A percentile compares a stretch with the other conserved stretches of the same genome.
Conservation (phyloP, 495 filamentous ascomycete species). For the Margaritispora aquatica region DNA sequence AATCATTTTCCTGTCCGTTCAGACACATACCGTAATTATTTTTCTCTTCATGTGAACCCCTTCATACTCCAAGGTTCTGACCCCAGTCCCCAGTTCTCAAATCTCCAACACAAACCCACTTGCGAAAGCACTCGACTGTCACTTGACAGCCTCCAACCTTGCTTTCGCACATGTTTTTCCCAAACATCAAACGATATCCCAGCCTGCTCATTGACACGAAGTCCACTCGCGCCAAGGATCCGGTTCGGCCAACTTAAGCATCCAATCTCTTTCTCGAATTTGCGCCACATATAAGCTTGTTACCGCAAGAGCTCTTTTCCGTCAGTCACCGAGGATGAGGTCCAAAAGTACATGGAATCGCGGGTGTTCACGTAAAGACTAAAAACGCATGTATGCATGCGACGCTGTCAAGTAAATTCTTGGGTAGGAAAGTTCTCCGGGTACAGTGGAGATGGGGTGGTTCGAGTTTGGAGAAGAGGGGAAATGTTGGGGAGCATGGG, state of each 20-base stretch:
- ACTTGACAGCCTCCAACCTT: neutral
- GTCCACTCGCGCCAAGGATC: neutral
- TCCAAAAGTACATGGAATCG: neutral
- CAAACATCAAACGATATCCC: neutral
- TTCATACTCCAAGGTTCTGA: neutral
- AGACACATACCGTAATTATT: neutral
- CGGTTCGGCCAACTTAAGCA: neutral
- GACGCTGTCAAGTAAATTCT: neutral
- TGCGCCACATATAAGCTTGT: neutral
- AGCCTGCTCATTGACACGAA: neutral
- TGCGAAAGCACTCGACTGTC: neutral
- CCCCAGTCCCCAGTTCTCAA: neutral
- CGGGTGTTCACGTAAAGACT: neutral
- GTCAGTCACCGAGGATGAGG: neutral
- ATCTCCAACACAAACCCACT: neutral
- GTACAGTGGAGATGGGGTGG: neutral
- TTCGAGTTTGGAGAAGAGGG: slow-evolving; percentile 4
- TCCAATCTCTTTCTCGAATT: neutral
- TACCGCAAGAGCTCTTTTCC: neutral
- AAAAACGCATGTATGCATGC: neutral
- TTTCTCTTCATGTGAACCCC: neutral
- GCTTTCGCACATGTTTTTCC: neutral
- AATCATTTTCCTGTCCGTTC: too few relatives aligned
- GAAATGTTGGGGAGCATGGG: neutral
- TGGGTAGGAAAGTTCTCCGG: neutral